These are phyloP conservation scores for Boletus rex-veris DNA, from an alignment of 768 basidiomycete species.

Conservation along the genomic window DNA sequence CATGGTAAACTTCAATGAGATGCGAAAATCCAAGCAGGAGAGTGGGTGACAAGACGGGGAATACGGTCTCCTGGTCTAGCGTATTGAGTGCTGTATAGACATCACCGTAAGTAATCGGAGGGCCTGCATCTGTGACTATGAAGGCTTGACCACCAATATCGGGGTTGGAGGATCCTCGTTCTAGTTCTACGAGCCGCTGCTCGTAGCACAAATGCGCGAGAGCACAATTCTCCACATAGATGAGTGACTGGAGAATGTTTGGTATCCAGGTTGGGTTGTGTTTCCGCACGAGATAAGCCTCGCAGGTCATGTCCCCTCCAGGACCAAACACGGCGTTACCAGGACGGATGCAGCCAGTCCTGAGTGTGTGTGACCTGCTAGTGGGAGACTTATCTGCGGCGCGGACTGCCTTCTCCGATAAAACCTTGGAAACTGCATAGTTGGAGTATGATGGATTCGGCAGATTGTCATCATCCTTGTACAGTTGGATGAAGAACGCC, in stretches of 20 bases:
- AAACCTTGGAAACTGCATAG: slow-evolving; percentile 64
- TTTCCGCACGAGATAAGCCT: slow-evolving; percentile 57
- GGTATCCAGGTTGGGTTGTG: slow-evolving; percentile 61
- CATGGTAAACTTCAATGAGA: slow-evolving; percentile 54
- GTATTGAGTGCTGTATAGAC: slow-evolving; percentile 52
- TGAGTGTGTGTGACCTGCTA: slow-evolving; percentile 35
- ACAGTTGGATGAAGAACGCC: slow-evolving; percentile 53
- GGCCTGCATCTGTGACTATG: slow-evolving; percentile 61
- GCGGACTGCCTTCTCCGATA: slow-evolving; percentile 51
- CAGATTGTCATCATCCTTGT: slow-evolving; percentile 56
- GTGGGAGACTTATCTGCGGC: slow-evolving; percentile 38
- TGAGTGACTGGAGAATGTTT: slow-evolving; percentile 57
- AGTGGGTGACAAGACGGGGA: slow-evolving; percentile 57
- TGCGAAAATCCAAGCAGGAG: slow-evolving; percentile 62
- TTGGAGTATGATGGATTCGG: slow-evolving; percentile 69
- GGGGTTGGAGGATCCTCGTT: slow-evolving; percentile 41
- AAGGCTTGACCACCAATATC: slow-evolving; percentile 77
- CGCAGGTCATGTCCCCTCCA: slow-evolving; percentile 67
- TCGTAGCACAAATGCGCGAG: slow-evolving; percentile 73
- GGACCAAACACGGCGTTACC: slow-evolving; percentile 77
- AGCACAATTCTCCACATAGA: slow-evolving; percentile 75
- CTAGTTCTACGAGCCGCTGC: slow-evolving; percentile 57
- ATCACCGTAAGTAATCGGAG: slow-evolving; percentile 61
- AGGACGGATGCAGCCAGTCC: slow-evolving; percentile 75
- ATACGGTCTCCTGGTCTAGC: slow-evolving; percentile 55